Conservation (phyloP, 2,329 filamentous ascomycete genomes). For the Onygena corvina region DNA sequence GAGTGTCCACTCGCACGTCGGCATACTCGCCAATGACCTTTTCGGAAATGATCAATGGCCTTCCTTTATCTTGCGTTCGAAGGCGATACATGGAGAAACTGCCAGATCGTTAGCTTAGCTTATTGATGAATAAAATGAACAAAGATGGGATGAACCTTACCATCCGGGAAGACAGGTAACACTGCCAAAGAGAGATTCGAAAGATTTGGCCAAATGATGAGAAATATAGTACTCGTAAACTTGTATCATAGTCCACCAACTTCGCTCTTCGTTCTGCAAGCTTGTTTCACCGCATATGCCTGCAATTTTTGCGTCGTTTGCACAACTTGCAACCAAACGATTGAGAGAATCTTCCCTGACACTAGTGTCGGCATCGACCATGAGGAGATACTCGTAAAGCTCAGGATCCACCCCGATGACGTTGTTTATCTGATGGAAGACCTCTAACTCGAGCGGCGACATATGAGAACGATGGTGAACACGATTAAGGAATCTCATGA, state of each 20-base stretch:
- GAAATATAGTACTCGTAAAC: constrained; percentile 99
- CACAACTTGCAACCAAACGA: constrained; percentile 79
- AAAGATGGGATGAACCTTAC: constrained; percentile 43
- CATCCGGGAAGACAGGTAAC: constrained; percentile 98
- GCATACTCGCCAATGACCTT: constrained; percentile 78
- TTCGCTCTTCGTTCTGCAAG: constrained; percentile 85
- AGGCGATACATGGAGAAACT: constrained; percentile 99
- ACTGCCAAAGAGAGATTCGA: constrained; percentile 93
- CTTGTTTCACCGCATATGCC: constrained; percentile 96
- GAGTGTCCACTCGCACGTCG: constrained; percentile 77
- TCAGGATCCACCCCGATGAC: constrained; percentile 96
- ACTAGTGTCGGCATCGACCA: constrained; percentile 95
- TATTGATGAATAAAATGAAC: constrained; percentile 4
- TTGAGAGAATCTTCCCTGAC: constrained; percentile 88
- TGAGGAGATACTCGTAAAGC: constrained; percentile 90
- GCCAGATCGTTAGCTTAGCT: constrained; percentile 30
- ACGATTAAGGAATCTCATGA: constrained; percentile 96
- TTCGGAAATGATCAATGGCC: constrained; percentile 86
- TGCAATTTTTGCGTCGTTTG: constrained; percentile 88
- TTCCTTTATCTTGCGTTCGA: constrained; percentile 83
- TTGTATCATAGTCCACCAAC: constrained; percentile 99
- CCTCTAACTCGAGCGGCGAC: constrained; percentile 91
- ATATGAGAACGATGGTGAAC: constrained; percentile 90
- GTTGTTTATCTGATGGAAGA: constrained; percentile 99
- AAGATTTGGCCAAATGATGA: constrained; percentile 90